Conservation (phyloP, 2,329 filamentous ascomycete species). For the Davidsoniella australis region DNA sequence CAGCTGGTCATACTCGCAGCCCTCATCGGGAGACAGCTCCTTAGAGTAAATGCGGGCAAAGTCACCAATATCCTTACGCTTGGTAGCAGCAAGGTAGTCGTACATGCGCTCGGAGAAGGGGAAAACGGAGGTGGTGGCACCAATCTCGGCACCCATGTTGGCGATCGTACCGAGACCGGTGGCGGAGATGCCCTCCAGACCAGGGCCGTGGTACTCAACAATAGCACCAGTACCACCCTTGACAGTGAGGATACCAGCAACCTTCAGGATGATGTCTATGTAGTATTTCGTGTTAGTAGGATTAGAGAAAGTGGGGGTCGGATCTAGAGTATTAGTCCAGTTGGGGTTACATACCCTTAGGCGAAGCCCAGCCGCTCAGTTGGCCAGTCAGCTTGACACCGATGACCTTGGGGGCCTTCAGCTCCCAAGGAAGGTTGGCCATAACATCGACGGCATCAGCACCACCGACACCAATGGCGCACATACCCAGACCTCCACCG, state of each 20-base stretch:
- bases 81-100: slow-evolving; percentile 84
- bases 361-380: slow-evolving; percentile 77
- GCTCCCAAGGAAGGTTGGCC: slow-evolving; percentile 91
- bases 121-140: slow-evolving; percentile 86
- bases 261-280: slow-evolving; percentile 80
- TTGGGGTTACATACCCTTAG: slow-evolving; percentile 47
- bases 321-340: slow-evolving; percentile 19
- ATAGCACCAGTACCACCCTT: slow-evolving; percentile 95
- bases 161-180: slow-evolving; percentile 75
- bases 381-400: slow-evolving; percentile 88
- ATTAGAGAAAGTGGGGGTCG: background rate
- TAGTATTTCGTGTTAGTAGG: slow-evolving; percentile 20
- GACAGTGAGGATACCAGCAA: slow-evolving; percentile 89
- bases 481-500: slow-evolving; percentile 88
- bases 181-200: slow-evolving; percentile 48
- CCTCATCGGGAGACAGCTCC: slow-evolving; percentile 74
- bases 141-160: slow-evolving; percentile 59
- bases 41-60: slow-evolving; percentile 71
- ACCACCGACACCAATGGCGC: slow-evolving; percentile 90
- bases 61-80: slow-evolving; percentile 78
- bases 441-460: slow-evolving; percentile 98
- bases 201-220: slow-evolving; percentile 57
- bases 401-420: slow-evolving; percentile 94
- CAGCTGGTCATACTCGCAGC: slow-evolving; percentile 85
- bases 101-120: slow-evolving; percentile 97